A percentile compares a stretch with the other conserved stretches of the same genome.
These are phyloP conservation scores for Quaeritorhiza haematococci DNA, from an alignment of 371 early-diverging fungal genomes.

Conservation along the genomic window DNA sequence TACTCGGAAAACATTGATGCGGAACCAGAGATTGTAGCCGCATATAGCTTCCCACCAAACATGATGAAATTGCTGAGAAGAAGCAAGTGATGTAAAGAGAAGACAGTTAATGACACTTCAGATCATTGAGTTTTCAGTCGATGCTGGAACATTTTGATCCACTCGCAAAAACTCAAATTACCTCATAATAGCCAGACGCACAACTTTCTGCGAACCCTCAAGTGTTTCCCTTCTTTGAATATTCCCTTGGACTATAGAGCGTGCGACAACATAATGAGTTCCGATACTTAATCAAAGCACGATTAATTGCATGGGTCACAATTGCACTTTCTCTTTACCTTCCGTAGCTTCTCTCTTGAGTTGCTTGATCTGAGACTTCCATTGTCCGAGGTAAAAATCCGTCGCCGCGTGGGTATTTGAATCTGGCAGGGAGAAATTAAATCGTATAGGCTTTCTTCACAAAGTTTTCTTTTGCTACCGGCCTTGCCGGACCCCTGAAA, in stretches of 20 bases:
- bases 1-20: constrained; percentile 46
- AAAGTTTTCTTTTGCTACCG: no score
- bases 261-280: no score
- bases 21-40: constrained; percentile 36
- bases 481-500: no score
- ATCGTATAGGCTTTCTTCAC: no score
- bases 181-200: constrained; percentile 31
- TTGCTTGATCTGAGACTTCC: constrained; percentile 17
- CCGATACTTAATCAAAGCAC: not conserved
- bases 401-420: no score
- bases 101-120: not conserved
- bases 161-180: not conserved
- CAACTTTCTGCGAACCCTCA: constrained; percentile 37
- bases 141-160: no score
- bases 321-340: constrained; percentile 3
- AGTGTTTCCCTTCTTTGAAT: constrained; percentile 13
- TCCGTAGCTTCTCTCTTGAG: constrained; percentile 18
- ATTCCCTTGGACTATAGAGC: not conserved
- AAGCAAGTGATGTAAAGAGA: not conserved
- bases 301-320: not conserved
- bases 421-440: no score
- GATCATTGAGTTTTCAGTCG: no score
- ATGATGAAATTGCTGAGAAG: constrained; percentile 25
- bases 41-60: constrained; percentile 33
- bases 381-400: constrained; percentile 16